Base-by-base conservation (phyloP, 495 filamentous ascomycete species). In the Neurospora hispaniola region DNA sequence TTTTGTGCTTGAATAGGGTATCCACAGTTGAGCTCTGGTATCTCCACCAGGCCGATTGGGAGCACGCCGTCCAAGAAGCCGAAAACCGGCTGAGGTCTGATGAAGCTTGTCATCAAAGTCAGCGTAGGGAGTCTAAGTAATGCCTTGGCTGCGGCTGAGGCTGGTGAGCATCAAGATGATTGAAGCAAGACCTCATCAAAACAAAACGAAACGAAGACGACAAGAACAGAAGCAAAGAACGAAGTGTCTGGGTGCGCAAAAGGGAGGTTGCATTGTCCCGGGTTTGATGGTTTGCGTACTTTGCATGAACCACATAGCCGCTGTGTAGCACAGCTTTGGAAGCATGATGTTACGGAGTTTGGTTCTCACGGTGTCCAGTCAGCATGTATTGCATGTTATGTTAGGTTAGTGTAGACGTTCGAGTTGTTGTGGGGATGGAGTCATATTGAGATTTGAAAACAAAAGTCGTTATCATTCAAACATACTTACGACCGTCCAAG, bases 41-140 rank as follows among this genome's bases (percentile, higher is more conserved):
- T 73, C 72, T 80, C 6, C 73, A 73, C 59, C 68, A 77, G 38
- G 76, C 75, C 14, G 76, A 80, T 43, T 80, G 78, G 78, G 74
- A 79, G 41, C 73, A 75, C n/a, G 78, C 78, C 1, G 78, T 80
- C 8, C 74, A 76, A 40, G 77, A 79, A 41, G 78, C 78, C 0
- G 78, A 80, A 70, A 73, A 71, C 48, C 69, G 78, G 43, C 71
- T 80, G 74, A 72, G 72, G 66, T 77, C 75, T 11, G 79, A 80
- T 70, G 75, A 79, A 9, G 71, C 66, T 18, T 62, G 70, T 62
- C 73, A 70, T 43, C 54, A 66, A 66, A 66, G 54, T 66, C 54
- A 66, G 54, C 54, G 27, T 66, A 66, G 54, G 54, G 54, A 35
- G 54, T 66, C 54, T 66, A 66, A 66, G 54, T 66, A 66, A 66